Evolutionary conservation across 2,329 filamentous ascomycete genomes (phyloP), one percentile per base, ranked within the genome.

Genomic region (Ophiocordyceps camponoti-leonardi): DNA sequence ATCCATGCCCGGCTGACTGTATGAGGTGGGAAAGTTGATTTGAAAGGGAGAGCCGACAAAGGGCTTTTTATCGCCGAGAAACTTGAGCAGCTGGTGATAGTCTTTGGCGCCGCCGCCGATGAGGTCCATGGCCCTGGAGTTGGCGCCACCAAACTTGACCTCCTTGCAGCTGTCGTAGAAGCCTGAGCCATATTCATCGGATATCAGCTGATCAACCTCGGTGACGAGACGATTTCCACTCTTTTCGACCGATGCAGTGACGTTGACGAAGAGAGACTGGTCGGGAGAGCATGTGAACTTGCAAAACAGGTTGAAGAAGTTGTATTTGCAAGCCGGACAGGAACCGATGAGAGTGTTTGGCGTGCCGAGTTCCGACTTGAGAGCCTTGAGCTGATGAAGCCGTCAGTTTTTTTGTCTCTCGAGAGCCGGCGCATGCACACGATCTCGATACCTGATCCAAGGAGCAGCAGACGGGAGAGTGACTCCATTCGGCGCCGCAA

Each of bases 141-240:
- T 94, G 40, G 90, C 88, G 7, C 88, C 83, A 33, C 92, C 92
- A 56, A 96, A 95, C 60, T 98, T 98, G 64, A 98, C 90, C 61
- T 98, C 87, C 65, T 96, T 96, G 69, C 92, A 98, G 65, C 92
- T 98, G 63, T 94, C 75, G 61, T 88, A 98, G 67, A 98, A 93
- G 1, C 84, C 87, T 10, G 76, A 72, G 41, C 86, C 88, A 60
- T 93, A 96, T 45, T 83, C 72, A 47, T 87, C 72, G 2, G 86
- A 86, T 53, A 95, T 79, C 6, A 96, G 68, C 57, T 95, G 90
- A 58, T 95, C 88, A 20, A 98, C 67, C 65, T 95, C 86, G 1
- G 83, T 86, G 14, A 95, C 87, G n/a, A 86, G 62, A 2, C 58
- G 60, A 53, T 77, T 77, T 35, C 66, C 71, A 41, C 62, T 67